phyloP scores from a whole-genome alignment of 768 basidiomycete species.

The Dacryopinax spathularia region DNA sequence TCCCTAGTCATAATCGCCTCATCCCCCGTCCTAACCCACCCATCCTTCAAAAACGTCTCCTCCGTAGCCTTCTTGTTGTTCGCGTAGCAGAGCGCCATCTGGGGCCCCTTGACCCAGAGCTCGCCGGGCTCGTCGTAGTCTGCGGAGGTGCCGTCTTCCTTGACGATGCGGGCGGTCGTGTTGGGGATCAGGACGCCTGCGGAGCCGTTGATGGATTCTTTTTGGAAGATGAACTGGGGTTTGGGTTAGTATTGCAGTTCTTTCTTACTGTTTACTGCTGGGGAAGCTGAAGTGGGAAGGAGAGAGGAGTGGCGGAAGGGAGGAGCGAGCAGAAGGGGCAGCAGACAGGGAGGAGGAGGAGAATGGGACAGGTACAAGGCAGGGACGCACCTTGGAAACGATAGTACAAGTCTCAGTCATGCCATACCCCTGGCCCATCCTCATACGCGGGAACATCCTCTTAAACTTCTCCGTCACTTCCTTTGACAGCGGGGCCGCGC shows the following conservation, averaged over 20 bases:
- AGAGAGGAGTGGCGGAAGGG: no score
- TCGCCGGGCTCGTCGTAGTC: slow-evolving; percentile 12
- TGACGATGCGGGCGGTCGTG: slow-evolving; percentile 12
- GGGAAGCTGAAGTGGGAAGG: no score
- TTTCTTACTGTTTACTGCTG: no score
- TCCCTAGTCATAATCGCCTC: slow-evolving; percentile 42
- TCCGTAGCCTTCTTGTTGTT: slow-evolving; percentile 35
- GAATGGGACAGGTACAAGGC: no score
- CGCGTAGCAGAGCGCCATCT: slow-evolving; percentile 10
- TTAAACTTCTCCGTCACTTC: slow-evolving; percentile 39
- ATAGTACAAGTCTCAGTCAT: slow-evolving; percentile 8
- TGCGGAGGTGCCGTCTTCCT: slow-evolving; percentile 10
- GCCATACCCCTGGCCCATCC: slow-evolving; percentile 11
- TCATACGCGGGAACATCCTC: slow-evolving; percentile 35
- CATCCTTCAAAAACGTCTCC: slow-evolving; percentile 47
- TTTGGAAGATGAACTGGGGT: slow-evolving; percentile 1
- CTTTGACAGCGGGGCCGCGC: slow-evolving; percentile 45
- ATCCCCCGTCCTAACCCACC: slow-evolving; percentile 69
- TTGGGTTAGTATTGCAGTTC: no score
- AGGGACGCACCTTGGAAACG: not conserved
- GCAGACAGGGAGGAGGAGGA: not conserved
- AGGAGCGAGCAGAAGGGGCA: no score
- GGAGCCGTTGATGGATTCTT: slow-evolving; percentile 8
- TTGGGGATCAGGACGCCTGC: slow-evolving; percentile 11
- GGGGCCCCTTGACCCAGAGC: slow-evolving; percentile 10